Evolutionary conservation across 2,329 filamentous ascomycete genomes (phyloP), one percentile per base, ranked within the genome.

Genomic region (Colletotrichum truncatum): DNA sequence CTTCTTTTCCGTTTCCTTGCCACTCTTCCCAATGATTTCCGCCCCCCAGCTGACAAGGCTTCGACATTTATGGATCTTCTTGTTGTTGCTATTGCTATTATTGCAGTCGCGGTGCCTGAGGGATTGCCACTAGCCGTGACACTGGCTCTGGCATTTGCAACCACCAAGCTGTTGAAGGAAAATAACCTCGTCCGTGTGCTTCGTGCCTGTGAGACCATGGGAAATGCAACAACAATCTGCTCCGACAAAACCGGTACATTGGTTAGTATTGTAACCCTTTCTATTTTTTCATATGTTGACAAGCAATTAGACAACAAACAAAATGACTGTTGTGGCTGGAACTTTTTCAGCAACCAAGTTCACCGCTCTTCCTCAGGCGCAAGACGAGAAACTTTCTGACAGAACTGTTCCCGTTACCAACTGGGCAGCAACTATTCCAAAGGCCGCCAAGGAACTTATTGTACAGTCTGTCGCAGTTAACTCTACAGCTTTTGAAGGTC

Each of bases 1-100:
- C 82, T 94, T 10, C 88, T 94, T 71, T 92, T 95, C 80, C 90
- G 92, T 72, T 95, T 94, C 74, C 80, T 93, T 23, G 89, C 85
- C 34, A 77, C 84, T 12, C 82, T 95, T 6, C 84, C 85, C 5
- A 72, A 79, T 34, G 88, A 86, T 71, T 43, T 69, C 21, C 74
- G 69, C 0, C 77, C 80, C 0, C 79, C 87, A 1, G 81, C 87
- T 0, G 78, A 85, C 52, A 93, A 93, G 77, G 78, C 74, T 0
- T 79, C 79, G 36, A 75, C 84, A 14, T 91, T 91, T 71, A 80
- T 91, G 71, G 81, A 87, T 23, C 88, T 91, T 54, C 83, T 91
- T 54, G 90, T 91, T 60, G 85, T 89, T 34, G 86, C 88, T n/a
- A 85, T 91, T 60, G 90, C 88, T 7, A 85, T 91, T 39, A 85